A percentile compares a stretch with the other conserved stretches of the same genome.
phyloP scores from a whole-genome alignment of 2,329 filamentous ascomycete genomes.

The Arthrocladium fulminans region DNA sequence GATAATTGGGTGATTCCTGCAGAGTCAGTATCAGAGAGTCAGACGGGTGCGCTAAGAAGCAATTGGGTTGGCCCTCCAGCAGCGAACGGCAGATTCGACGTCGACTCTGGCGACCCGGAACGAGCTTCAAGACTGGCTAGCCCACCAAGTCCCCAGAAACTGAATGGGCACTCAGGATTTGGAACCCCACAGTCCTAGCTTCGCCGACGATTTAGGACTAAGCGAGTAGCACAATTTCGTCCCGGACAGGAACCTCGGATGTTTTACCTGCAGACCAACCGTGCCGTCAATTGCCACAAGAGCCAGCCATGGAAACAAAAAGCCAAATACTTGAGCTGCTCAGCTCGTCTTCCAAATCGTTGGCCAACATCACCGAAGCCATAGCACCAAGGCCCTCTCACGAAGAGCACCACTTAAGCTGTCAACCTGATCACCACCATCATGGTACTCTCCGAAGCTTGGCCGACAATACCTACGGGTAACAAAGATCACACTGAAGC shows the following conservation, averaged over 20 bases:
- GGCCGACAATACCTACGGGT: slow-evolving; percentile 19
- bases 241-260: not conserved
- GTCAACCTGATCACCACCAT: not conserved
- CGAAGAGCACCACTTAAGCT: no score
- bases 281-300: not conserved
- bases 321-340: not conserved
- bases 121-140: not conserved
- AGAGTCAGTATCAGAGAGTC: not conserved
- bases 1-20: not conserved
- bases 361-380: not conserved
- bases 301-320: not conserved
- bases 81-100: not conserved
- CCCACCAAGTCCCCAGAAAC: not conserved
- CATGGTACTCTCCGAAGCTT: slow-evolving; percentile 19
- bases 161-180: no score
- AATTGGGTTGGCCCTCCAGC: not conserved
- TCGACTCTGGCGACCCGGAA: no score
- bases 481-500: slow-evolving; percentile 36
- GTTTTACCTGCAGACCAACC: not conserved
- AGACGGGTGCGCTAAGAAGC: not conserved
- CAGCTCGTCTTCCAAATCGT: not conserved
- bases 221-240: not conserved
- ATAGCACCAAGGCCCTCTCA: no score
- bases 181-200: not conserved
- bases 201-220: not conserved